A percentile compares a stretch with the other conserved stretches of the same genome.
Conservation (phyloP, 148 eudicot species). For the Rheum nobile region DNA sequence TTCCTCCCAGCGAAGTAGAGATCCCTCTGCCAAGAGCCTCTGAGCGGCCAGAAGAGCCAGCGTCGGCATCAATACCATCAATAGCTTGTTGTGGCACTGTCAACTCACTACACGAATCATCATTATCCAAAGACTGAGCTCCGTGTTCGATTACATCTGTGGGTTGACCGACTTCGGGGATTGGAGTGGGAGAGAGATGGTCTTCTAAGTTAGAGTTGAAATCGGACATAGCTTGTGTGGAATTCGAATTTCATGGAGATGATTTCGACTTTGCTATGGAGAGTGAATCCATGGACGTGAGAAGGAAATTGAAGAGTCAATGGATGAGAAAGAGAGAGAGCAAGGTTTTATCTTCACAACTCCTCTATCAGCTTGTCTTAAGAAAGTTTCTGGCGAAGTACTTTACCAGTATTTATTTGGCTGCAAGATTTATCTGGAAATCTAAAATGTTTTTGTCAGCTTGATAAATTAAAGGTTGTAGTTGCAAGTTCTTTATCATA, state of each 20-base stretch:
- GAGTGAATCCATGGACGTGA: not conserved
- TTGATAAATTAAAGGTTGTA: too few species aligned
- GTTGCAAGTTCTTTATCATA: too few species aligned
- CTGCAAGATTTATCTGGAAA: too few species aligned
- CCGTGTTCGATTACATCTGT: not conserved
- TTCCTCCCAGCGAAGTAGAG: constrained; percentile 30
- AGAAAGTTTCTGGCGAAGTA: too few species aligned
- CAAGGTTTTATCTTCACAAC: not conserved
- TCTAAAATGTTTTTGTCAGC: too few species aligned
- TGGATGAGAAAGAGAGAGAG: not conserved
- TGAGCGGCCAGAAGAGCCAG: not conserved
- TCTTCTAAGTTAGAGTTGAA: not conserved
- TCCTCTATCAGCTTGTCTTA: too few species aligned
- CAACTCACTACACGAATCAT: not conserved
- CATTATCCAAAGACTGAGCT: not conserved
- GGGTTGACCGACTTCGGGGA: not conserved
- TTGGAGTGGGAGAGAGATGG: not conserved
- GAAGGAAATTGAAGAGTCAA: not conserved
- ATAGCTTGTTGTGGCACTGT: not conserved
- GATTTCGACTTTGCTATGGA: not conserved
- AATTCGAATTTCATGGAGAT: not conserved
- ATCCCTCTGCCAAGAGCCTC: constrained; percentile 42
- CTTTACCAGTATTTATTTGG: too few species aligned
- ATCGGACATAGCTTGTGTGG: not conserved
- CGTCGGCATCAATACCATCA: not conserved